phyloP scores from a whole-genome alignment of 116 monocot species.

The Thalassia testudinum region DNA sequence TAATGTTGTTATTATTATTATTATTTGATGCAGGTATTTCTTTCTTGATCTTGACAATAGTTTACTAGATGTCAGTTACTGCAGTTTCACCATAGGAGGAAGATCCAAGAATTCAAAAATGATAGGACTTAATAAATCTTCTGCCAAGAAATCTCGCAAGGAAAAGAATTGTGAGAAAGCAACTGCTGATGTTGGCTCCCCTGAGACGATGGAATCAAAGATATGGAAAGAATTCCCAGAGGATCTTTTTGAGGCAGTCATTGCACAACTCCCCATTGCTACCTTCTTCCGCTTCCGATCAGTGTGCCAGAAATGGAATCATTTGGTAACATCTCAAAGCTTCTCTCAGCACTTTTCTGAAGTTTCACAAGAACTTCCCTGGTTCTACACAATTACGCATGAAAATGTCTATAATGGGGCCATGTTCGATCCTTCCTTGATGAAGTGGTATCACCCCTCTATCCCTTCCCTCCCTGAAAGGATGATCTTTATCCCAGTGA shows the following conservation, averaged over 20 bases:
- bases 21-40: neutral
- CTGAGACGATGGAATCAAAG: slow-evolving; percentile 32
- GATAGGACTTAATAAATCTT: slow-evolving; percentile 25
- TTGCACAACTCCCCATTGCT: slow-evolving; percentile 60
- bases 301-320: slow-evolving; percentile 75
- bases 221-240: slow-evolving; percentile 80
- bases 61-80: slow-evolving; percentile 23
- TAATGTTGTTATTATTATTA: too few species aligned
- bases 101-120: slow-evolving; percentile 21
- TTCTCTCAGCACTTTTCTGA: slow-evolving; percentile 41
- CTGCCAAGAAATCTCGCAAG: slow-evolving; percentile 31
- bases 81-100: slow-evolving; percentile 9
- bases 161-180: slow-evolving; percentile 17
- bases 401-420: slow-evolving; percentile 23
- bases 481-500: slow-evolving; percentile 34
- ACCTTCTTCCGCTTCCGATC: slow-evolving; percentile 70
- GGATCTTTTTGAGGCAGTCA: slow-evolving; percentile 62
- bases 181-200: slow-evolving; percentile 13
- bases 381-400: slow-evolving; percentile 55
- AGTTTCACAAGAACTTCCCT: slow-evolving; percentile 22
- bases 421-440: slow-evolving; percentile 55
- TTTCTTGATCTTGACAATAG: slow-evolving; percentile 21
- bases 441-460: slow-evolving; percentile 50
- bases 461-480: slow-evolving; percentile 26
- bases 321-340: slow-evolving; percentile 29